Conservation (phyloP, 768 basidiomycete species). For the Phylloporus sp. region DNA sequence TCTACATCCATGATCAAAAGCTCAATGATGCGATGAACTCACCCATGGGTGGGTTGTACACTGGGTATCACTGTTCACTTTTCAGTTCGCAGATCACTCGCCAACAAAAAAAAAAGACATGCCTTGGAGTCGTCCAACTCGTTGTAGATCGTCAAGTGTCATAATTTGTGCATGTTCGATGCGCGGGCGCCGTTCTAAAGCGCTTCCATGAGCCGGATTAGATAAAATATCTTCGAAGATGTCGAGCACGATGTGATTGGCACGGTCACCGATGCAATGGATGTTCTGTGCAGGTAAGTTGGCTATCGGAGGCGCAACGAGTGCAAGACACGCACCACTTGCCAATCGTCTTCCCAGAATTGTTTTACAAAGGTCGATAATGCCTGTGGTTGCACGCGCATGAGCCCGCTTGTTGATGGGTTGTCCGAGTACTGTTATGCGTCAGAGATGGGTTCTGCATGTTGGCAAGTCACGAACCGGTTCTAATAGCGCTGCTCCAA, state of each 20-base stretch:
- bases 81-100: background rate
- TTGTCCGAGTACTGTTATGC: slow-evolving; percentile 64
- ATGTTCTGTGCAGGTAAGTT: slow-evolving; percentile 57
- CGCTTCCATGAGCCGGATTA: slow-evolving; percentile 18
- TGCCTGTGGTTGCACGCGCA: slow-evolving; percentile 54
- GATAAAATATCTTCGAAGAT: slow-evolving; percentile 68
- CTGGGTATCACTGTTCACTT: slow-evolving; percentile 69
- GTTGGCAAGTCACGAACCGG: slow-evolving; percentile 35
- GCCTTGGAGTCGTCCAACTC: slow-evolving; percentile 74
- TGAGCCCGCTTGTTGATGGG: slow-evolving; percentile 63
- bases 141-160: slow-evolving; percentile 59
- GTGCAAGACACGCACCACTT: slow-evolving; percentile 57
- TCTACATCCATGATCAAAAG: background rate
- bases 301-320: background rate
- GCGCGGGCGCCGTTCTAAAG: slow-evolving; percentile 58
- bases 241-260: slow-evolving; percentile 79
- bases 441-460: background rate
- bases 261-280: slow-evolving; percentile 86
- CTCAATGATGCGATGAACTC: slow-evolving; percentile 25
- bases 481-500: slow-evolving; percentile 84
- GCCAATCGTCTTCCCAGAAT: slow-evolving; percentile 75
- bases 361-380: slow-evolving; percentile 52
- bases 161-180: slow-evolving; percentile 95
- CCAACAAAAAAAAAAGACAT: slow-evolving; percentile 17
- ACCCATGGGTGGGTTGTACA: slow-evolving; percentile 92